A percentile compares a stretch with the other conserved stretches of the same genome.
phyloP scores from a whole-genome alignment of 1,139 yeast genomes.

The Arxiozyma heterogenica region DNA sequence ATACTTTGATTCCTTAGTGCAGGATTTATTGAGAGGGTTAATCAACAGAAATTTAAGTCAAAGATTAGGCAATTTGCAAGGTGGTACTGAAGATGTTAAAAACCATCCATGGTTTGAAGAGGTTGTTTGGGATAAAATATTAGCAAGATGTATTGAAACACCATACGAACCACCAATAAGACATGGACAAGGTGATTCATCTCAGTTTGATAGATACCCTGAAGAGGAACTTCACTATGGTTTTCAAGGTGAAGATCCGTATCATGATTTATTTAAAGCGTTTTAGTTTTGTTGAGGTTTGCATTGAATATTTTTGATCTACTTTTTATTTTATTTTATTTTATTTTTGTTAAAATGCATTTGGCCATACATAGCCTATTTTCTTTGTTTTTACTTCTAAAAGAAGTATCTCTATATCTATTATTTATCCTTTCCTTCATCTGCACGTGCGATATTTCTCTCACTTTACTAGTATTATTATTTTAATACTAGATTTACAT shows the following conservation, averaged over 20 bases:
- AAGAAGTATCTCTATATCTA: neutral
- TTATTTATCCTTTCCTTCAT: neutral
- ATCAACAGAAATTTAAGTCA: constrained; percentile 84
- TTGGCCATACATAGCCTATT: neutral
- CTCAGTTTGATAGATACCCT: constrained; percentile 87
- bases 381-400: neutral
- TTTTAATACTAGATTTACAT: neutral
- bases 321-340: too few species aligned
- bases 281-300: constrained; percentile 38
- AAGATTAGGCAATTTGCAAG: constrained; percentile 82
- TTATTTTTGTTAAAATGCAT: neutral
- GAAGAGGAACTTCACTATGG: constrained; percentile 91
- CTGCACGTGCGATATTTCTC: neutral
- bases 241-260: constrained; percentile 68
- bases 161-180: constrained; percentile 99
- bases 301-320: neutral
- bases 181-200: constrained; percentile 91
- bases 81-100: constrained; percentile 82
- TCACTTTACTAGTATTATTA: too few species aligned
- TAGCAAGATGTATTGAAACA: constrained; percentile 84
- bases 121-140: constrained; percentile 89
- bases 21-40: constrained; percentile 66
- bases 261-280: constrained; percentile 61
- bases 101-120: constrained; percentile 91
- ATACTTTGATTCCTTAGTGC: constrained; percentile 76